These are phyloP conservation scores for Linum usitatissimum DNA, from an alignment of 345 rosid species.

Conservation along the genomic window DNA sequence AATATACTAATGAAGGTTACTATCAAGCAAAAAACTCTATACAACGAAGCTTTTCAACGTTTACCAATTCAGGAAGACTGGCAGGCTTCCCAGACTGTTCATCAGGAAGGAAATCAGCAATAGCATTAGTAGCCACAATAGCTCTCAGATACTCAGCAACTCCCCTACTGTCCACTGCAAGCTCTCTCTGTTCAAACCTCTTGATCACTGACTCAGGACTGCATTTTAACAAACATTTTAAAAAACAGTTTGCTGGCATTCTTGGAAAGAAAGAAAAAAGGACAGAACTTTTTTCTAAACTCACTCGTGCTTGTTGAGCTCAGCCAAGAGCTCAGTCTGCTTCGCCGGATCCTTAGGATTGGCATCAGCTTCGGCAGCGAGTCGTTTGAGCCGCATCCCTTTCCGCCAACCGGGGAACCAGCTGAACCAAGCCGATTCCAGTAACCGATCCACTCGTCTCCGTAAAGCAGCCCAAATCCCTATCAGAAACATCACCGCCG, in stretches of 20 bases:
- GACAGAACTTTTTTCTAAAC: neutral
- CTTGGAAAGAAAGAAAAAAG: too few relatives aligned
- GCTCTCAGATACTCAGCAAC: slow-evolving; percentile 90
- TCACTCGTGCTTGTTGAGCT: slow-evolving; percentile 82
- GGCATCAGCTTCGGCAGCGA: slow-evolving; percentile 73
- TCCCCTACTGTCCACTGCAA: slow-evolving; percentile 74
- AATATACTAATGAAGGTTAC: neutral
- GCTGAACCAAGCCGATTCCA: slow-evolving; percentile 51
- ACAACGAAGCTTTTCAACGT: neutral
- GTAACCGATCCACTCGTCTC: slow-evolving; percentile 35
- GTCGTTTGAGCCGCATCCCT: slow-evolving; percentile 58
- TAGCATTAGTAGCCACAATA: slow-evolving; percentile 67
- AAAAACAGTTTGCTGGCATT: neutral
- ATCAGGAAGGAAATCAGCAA: slow-evolving; percentile 88
- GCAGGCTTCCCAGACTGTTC: slow-evolving; percentile 71
- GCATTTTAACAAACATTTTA: neutral
- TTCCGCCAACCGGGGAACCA: slow-evolving; percentile 74
- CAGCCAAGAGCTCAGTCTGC: slow-evolving; percentile 61
- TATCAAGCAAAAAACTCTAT: neutral
- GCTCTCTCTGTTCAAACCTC: slow-evolving; percentile 80
- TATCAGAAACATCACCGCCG: slow-evolving; percentile 43
- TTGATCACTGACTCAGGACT: slow-evolving; percentile 91
- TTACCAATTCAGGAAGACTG: slow-evolving; percentile 80
- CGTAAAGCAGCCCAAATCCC: slow-evolving; percentile 51
- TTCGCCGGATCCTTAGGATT: slow-evolving; percentile 63